Evolutionary conservation across 805 yeast species (phyloP).

Genomic region (Kluyveromyces dobzhanskii): DNA sequence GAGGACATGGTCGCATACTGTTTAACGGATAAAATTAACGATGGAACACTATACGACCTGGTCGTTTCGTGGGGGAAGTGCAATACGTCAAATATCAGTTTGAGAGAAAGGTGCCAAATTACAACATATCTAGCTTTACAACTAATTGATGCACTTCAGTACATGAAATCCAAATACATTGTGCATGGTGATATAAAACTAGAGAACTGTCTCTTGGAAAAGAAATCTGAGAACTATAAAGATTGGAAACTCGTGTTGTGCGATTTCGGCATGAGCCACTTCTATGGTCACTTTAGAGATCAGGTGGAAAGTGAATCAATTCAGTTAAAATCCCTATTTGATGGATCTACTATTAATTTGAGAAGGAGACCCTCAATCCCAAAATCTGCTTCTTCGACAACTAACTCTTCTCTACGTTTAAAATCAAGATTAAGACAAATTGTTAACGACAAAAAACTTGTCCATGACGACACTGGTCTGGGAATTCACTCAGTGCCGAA

Average conservation of each 20-base stretch:
- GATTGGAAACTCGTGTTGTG: constrained; percentile 46
- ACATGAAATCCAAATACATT: constrained; percentile 50
- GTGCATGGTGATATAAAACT: constrained; percentile 81
- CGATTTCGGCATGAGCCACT: constrained; percentile 80
- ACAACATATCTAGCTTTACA: constrained; percentile 40
- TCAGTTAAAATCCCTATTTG: constrained; percentile 10
- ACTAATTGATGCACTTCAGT: constrained; percentile 49
- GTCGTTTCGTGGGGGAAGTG: constrained; percentile 60
- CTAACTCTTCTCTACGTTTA: constrained; percentile 5
- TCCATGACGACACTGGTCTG: constrained; percentile 29
- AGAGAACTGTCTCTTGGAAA: constrained; percentile 66
- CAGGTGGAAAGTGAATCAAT: constrained; percentile 5
- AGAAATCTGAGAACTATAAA: constrained; percentile 16
- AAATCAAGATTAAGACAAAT: constrained; percentile 15
- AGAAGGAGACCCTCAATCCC: constrained; percentile 28
- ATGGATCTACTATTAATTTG: constrained; percentile 6
- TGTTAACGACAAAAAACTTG: constrained; percentile 19
- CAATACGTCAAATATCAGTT: constrained; percentile 22
- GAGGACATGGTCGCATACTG: constrained; percentile 55
- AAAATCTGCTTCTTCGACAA: constrained; percentile 26
- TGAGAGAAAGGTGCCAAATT: constrained; percentile 29
- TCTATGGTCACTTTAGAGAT: constrained; percentile 7
- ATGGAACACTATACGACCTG: constrained; percentile 76
- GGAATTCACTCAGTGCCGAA: constrained; percentile 24
- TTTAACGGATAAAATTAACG: constrained; percentile 55